Base-by-base conservation (phyloP, 257 asterid genomes). In the Penstemon eatonii region DNA sequence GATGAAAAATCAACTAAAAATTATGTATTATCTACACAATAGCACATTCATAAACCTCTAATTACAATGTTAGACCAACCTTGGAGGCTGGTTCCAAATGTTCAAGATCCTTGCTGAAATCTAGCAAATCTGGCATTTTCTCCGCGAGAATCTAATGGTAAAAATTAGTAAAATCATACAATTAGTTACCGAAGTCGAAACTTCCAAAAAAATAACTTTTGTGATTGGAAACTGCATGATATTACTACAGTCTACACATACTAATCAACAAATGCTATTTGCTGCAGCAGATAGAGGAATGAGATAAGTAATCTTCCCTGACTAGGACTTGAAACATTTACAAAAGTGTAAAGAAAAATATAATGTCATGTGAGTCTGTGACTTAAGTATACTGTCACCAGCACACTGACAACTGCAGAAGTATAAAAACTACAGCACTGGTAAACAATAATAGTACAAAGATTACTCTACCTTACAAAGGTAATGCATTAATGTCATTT, bases 401-500 rank as follows among this genome's bases (percentile, higher is more conserved):
- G 59, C 57, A 43, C 25, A 60, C 53, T 46, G 55, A 66, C 18
- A 60, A 60, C 49, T 52, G 37, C 55, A 59, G 42, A 56, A 73
- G 33, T 60, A 44, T 73, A 63, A 55, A 42, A 63, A 44, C 63
- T 19, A 52, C 38, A 37, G 60, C 56, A 64, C 45, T 43, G 62
- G 70, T 65, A 63, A 57, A 66, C 59, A 15, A 36, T 56, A 33
- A 55, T 46, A 57, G 49, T 70, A 53, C 51, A 66, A 56, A 65
- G n/a, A 51, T 72, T 5, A 72, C 63, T 74, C 68, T 81, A 93
- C 98, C 98, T 93, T 93, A 67, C 96, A 93, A 5, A 93, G 89
- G 83, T 93, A 93, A 78, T 93, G 95, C 98, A 93, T 93, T 78
- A 93, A 78, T 75, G 97, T 93, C 97, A 90, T 93, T 80, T 86